Conservation (phyloP, 2,329 filamentous ascomycete genomes). For the Ophiocordyceps camponoti-rufipedis region DNA sequence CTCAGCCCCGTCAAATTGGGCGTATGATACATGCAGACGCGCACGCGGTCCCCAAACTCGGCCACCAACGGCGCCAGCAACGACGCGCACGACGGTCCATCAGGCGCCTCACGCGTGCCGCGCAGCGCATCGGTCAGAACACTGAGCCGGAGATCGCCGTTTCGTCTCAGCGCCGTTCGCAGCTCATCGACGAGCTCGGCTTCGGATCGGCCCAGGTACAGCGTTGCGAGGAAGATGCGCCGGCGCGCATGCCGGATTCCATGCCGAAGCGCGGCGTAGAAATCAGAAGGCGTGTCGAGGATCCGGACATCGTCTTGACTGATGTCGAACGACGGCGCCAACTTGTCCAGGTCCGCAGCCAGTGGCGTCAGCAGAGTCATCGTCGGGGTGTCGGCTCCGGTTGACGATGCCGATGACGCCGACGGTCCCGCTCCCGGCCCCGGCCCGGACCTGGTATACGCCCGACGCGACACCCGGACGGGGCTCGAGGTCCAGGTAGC, state of each 20-base stretch:
- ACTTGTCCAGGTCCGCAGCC: slow-evolving; percentile 59
- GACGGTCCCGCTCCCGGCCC: not conserved
- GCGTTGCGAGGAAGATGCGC: slow-evolving; percentile 80
- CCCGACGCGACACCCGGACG: not conserved
- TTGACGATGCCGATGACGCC: not conserved
- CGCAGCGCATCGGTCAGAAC: slow-evolving; percentile 83
- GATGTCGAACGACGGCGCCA: slow-evolving; percentile 82
- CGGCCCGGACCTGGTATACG: not conserved
- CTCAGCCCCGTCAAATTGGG: slow-evolving; percentile 79
- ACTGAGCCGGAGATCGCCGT: slow-evolving; percentile 62
- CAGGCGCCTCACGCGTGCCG: slow-evolving; percentile 76
- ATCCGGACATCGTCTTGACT: slow-evolving; percentile 65
- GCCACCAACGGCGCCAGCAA: slow-evolving; percentile 66
- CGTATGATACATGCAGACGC: slow-evolving; percentile 95
- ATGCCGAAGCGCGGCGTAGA: slow-evolving; percentile 69
- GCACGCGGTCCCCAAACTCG: slow-evolving; percentile 77
- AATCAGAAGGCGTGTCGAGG: slow-evolving; percentile 64
- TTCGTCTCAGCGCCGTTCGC: slow-evolving; percentile 52
- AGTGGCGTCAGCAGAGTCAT: slow-evolving; percentile 32
- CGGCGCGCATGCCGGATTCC: slow-evolving; percentile 61
- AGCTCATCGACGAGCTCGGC: slow-evolving; percentile 71
- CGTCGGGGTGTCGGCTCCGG: not conserved
- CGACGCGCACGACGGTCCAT: slow-evolving; percentile 64
- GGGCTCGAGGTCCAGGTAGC: not conserved
- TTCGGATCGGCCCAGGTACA: slow-evolving; percentile 92